Conservation (phyloP, 1,284 basidiomycete species). For the Schizophyllum commune region DNA sequence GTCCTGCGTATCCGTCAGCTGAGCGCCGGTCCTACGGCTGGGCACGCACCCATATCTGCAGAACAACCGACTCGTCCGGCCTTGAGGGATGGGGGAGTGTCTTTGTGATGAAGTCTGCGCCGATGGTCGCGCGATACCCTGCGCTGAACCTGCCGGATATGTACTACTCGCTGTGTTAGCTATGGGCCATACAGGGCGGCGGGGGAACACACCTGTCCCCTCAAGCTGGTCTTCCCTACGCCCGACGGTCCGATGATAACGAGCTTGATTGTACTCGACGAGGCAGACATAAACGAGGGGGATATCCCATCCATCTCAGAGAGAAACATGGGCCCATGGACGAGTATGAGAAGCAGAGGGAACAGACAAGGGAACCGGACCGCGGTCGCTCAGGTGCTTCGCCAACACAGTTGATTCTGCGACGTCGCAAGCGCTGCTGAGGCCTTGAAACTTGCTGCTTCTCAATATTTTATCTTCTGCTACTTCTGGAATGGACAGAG, state of each 20-base stretch:
- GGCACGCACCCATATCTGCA: conserved; percentile 67
- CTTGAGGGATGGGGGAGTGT: conserved; percentile 51
- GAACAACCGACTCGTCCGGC: conserved; percentile 44
- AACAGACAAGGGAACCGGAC: neutral
- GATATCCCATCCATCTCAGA: neutral
- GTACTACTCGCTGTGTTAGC: conserved; percentile 37
- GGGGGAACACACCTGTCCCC: conserved; percentile 48
- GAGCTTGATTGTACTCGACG: conserved; percentile 51
- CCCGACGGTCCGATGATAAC: conserved; percentile 73
- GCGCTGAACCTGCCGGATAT: conserved; percentile 67
- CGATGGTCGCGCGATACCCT: conserved; percentile 75
- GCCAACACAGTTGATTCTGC: too few relatives aligned
- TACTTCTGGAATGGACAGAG: too few relatives aligned
- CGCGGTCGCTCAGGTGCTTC: too few relatives aligned
- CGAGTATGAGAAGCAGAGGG: neutral
- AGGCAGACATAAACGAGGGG: conserved; percentile 25
- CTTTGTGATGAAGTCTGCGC: conserved; percentile 77
- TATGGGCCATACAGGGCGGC: neutral
- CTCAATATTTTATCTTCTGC: too few relatives aligned
- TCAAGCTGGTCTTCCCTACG: conserved; percentile 69
- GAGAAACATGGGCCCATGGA: neutral
- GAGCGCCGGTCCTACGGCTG: conserved; percentile 4
- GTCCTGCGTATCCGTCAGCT: conserved; percentile 30
- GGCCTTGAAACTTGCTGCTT: too few relatives aligned
- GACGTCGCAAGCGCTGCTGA: too few relatives aligned